Evolutionary conservation across 2,329 filamentous ascomycete species (phyloP).

Genomic region (Byssothecium circinans): DNA sequence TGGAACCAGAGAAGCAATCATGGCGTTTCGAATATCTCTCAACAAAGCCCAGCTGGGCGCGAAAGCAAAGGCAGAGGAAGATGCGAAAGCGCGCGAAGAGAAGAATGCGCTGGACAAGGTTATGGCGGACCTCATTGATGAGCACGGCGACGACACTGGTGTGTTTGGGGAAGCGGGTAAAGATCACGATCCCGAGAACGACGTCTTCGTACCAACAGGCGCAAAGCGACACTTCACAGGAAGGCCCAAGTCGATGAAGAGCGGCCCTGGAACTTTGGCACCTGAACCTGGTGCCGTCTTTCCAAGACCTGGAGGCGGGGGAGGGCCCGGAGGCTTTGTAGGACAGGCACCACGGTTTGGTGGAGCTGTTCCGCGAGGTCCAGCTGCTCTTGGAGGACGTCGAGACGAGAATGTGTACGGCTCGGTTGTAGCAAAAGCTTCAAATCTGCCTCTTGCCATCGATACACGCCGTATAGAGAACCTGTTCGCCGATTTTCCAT

Average conservation of each 20-base stretch:
- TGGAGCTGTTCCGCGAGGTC: slow-evolving; percentile 13
- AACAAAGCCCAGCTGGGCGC: slow-evolving; percentile 28
- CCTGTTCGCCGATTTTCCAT: slow-evolving; percentile 33
- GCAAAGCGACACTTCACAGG: slow-evolving; percentile 36
- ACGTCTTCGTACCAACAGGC: slow-evolving; percentile 32
- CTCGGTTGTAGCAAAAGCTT: slow-evolving; percentile 35
- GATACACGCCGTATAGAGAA: slow-evolving; percentile 26
- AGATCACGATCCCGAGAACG: slow-evolving; percentile 21
- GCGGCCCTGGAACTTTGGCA: slow-evolving; percentile 37
- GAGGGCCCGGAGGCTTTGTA: slow-evolving; percentile 17
- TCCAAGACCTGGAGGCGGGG: slow-evolving; percentile 17
- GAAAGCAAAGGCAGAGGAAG: slow-evolving; percentile 33
- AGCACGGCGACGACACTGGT: slow-evolving; percentile 27
- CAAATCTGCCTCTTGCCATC: slow-evolving; percentile 35
- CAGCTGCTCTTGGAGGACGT: slow-evolving; percentile 15
- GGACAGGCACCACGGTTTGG: slow-evolving; percentile 13
- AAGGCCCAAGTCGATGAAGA: slow-evolving; percentile 33
- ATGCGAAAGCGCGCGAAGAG: slow-evolving; percentile 35
- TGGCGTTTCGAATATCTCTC: slow-evolving; percentile 37
- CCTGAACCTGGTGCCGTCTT: slow-evolving; percentile 3
- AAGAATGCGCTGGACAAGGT: slow-evolving; percentile 34
- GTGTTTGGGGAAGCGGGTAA: slow-evolving; percentile 27
- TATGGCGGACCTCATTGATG: slow-evolving; percentile 35
- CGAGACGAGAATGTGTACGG: slow-evolving; percentile 31
- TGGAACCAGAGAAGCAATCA: slow-evolving; percentile 8